Conservation (phyloP, 192 early-diverging fungal species). For the Umbelopsis isabellina region DNA sequence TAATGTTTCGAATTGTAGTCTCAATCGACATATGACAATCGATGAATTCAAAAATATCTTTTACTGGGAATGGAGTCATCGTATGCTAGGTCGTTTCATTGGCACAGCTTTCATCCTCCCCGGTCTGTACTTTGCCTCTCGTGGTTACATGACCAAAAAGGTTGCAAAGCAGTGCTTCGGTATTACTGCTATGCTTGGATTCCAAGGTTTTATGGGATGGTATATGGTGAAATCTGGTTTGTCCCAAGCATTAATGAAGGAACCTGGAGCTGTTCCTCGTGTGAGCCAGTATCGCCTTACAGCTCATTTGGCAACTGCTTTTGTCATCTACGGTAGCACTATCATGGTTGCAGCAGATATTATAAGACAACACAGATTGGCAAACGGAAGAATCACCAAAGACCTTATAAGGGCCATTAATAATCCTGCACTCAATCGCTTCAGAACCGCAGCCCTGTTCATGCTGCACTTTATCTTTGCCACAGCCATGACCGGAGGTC, state of each 20-base stretch:
- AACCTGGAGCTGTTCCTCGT: conserved; percentile 80
- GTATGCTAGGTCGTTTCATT: conserved; percentile 93
- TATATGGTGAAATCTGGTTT: conserved; percentile 97
- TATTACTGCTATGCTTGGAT: conserved; percentile 68
- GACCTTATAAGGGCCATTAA: conserved; percentile 47
- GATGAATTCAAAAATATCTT: conserved; percentile 97
- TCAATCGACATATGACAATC: conserved; percentile 87
- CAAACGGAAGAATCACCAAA: conserved; percentile 46
- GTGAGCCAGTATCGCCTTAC: conserved; percentile 95
- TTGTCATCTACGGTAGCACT: conserved; percentile 83
- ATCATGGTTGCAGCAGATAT: conserved; percentile 81
- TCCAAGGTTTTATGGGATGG: conserved; percentile 95
- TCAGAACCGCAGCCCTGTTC: conserved; percentile 65
- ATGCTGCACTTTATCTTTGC: conserved; percentile 76
- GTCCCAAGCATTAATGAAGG: conserved; percentile 75
- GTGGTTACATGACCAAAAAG: conserved; percentile 74
- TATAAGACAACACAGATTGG: conserved; percentile 69
- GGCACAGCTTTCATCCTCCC: conserved; percentile 87
- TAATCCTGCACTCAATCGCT: conserved; percentile 60
- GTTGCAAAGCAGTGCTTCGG: conserved; percentile 64
- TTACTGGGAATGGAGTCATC: conserved; percentile 98
- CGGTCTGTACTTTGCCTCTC: conserved; percentile 80
- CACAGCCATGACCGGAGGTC: conserved; percentile 89
- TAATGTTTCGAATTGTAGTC: conserved; percentile 43
- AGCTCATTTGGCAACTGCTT: conserved; percentile 87